These are phyloP conservation scores for Lactarius pseudohatsudake DNA, from an alignment of 768 basidiomycete species.

Conservation along the genomic window DNA sequence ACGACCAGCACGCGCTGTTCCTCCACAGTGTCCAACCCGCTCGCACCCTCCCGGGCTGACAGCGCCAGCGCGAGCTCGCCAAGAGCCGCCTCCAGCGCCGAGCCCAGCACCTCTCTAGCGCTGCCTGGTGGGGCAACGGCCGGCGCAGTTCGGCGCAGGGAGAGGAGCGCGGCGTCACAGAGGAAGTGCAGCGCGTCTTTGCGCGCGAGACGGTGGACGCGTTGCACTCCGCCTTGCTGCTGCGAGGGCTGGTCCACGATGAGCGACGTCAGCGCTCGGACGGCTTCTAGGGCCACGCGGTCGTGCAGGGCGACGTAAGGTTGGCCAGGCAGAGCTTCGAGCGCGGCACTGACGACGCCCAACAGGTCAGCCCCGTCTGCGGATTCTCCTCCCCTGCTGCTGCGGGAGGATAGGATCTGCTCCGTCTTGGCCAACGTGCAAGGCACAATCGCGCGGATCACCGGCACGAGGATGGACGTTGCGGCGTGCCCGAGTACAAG, in stretches of 20 bases:
- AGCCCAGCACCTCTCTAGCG: conserved; percentile 1
- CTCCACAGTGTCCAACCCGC: conserved; percentile 17
- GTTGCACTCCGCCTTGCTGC: neutral
- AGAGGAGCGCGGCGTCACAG: conserved; percentile 11
- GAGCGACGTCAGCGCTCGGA: conserved; percentile 18
- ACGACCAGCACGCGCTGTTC: conserved; percentile 15
- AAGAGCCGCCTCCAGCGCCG: conserved; percentile 10
- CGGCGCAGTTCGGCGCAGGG: conserved; percentile 5
- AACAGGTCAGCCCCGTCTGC: conserved; percentile 10
- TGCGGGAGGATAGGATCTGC: neutral
- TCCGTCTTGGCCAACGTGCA: conserved; percentile 20
- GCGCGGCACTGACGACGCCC: neutral
- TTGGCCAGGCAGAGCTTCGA: conserved; percentile 1
- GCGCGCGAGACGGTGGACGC: conserved; percentile 20
- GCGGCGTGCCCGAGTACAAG: conserved; percentile 7
- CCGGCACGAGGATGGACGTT: conserved; percentile 15
- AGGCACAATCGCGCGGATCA: conserved; percentile 13
- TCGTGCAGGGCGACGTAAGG: conserved; percentile 2
- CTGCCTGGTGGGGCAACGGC: neutral
- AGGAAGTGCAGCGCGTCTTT: conserved; percentile 25
- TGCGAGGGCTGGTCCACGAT: neutral
- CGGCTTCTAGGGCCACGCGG: conserved; percentile 10
- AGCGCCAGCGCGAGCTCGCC: conserved; percentile 18
- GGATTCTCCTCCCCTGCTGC: neutral
- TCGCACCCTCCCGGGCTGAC: conserved; percentile 5